Evolutionary conservation across 768 basidiomycete species (phyloP).

Genomic region (Leccinum sublutescens): DNA sequence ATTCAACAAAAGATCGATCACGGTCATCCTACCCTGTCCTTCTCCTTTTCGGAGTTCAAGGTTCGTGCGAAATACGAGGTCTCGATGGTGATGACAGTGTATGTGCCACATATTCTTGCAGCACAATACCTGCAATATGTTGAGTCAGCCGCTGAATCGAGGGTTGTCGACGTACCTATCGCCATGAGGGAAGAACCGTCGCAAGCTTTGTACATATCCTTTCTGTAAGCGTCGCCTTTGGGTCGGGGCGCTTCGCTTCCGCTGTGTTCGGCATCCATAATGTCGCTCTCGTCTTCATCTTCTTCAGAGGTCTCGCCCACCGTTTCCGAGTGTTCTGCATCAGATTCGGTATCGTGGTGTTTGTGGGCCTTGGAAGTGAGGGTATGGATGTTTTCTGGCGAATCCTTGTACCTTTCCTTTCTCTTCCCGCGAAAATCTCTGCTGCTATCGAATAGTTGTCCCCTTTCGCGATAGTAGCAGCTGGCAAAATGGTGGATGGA

Average conservation of each 20-base stretch:
- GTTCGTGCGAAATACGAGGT: background rate
- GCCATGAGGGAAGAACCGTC: constrained; percentile 74
- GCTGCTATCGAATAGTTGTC: constrained; percentile 53
- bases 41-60: constrained; percentile 1
- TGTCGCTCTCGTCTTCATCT: constrained; percentile 15
- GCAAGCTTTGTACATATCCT: constrained; percentile 74
- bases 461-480: constrained; percentile 59
- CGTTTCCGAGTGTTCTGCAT: constrained; percentile 12
- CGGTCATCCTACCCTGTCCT: constrained; percentile 1
- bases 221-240: constrained; percentile 9
- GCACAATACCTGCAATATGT: constrained; percentile 52
- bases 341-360: constrained; percentile 3
- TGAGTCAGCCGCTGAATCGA: background rate
- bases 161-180: constrained; percentile 47
- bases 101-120: constrained; percentile 62
- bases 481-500: constrained; percentile 51
- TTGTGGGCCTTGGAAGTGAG: constrained; percentile 12
- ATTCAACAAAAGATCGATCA: background rate
- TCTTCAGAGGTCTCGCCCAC: constrained; percentile 17
- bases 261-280: constrained; percentile 6
- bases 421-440: constrained; percentile 45
- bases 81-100: constrained; percentile 13
- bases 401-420: constrained; percentile 30
- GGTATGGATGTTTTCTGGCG: constrained; percentile 22
- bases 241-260: constrained; percentile 2